A percentile compares a stretch with the other conserved stretches of the same genome.
Evolutionary conservation across 805 yeast genomes (phyloP).

Genomic region (Metschnikowia rubicola): DNA sequence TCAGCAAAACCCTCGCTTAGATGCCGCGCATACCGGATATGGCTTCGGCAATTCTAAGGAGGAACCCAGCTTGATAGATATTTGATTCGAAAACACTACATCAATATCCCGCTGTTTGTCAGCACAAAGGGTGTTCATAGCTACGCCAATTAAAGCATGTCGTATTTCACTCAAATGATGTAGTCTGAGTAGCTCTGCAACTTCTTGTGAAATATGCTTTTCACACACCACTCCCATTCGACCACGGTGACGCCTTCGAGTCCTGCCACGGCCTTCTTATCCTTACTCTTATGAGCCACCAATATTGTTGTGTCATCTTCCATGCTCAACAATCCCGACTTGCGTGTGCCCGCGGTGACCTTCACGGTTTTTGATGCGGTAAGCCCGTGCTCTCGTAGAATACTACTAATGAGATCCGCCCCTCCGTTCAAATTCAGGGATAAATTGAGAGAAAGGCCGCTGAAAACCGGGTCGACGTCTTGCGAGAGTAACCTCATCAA

Average conservation of each 20-base stretch:
- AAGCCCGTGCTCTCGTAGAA: conserved; percentile 60
- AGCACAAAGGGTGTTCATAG: background rate
- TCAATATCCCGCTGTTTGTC: background rate
- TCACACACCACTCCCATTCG: conserved; percentile 66
- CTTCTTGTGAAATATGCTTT: conserved; percentile 44
- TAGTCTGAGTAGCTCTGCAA: conserved; percentile 4
- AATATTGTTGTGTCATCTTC: conserved; percentile 19
- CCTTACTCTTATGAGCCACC: conserved; percentile 36
- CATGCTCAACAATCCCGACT: conserved; percentile 14
- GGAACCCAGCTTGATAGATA: conserved; percentile 47
- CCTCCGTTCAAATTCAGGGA: conserved; percentile 63
- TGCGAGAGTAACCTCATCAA: conserved; percentile 9
- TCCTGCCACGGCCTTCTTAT: conserved; percentile 16
- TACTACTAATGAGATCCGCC: conserved; percentile 48
- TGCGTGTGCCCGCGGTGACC: conserved; percentile 17
- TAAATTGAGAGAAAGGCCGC: conserved; percentile 48
- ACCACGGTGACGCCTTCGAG: conserved; percentile 33
- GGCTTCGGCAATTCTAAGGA: conserved; percentile 84
- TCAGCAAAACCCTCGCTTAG: conserved; percentile 44
- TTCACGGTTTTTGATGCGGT: conserved; percentile 23
- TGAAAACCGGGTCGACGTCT: conserved; percentile 35
- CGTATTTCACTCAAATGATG: background rate
- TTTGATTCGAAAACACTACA: conserved; percentile 19
- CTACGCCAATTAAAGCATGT: background rate
- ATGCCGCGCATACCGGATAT: conserved; percentile 86